These are phyloP conservation scores for Boletus speciosus DNA, from an alignment of 768 basidiomycete genomes.

Conservation along the genomic window DNA sequence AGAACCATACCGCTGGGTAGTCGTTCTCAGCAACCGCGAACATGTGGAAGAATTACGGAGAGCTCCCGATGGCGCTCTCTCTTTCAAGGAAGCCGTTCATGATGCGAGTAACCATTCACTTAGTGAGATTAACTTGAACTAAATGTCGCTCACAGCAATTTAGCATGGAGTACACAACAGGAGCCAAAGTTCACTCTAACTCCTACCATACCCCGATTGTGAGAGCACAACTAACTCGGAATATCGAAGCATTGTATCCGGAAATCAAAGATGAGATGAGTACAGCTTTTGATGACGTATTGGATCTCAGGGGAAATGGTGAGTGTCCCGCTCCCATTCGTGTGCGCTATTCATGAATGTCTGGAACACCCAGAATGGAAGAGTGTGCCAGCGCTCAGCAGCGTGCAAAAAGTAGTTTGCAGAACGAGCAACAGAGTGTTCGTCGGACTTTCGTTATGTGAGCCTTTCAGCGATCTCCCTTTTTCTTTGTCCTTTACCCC, in stretches of 20 bases:
- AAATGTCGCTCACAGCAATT: conserved; percentile 26
- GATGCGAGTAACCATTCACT: conserved; percentile 28
- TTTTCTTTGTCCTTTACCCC: too few relatives aligned
- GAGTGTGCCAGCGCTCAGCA: conserved; percentile 24
- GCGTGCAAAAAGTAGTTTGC: conserved; percentile 6
- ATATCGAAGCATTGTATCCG: conserved; percentile 36
- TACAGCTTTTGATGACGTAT: conserved; percentile 36
- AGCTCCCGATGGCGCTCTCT: too few relatives aligned
- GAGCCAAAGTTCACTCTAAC: conserved; percentile 27
- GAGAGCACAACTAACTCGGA: conserved; percentile 31
- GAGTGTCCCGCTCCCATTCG: not conserved
- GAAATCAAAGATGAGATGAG: conserved; percentile 44
- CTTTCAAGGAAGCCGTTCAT: conserved; percentile 20
- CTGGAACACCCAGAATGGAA: conserved; percentile 39
- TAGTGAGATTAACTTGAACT: not conserved
- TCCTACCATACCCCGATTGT: conserved; percentile 18
- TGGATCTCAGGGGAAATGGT: conserved; percentile 25
- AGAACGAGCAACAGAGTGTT: conserved; percentile 45
- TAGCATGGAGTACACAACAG: conserved; percentile 38
- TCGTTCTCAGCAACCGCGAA: too few relatives aligned
- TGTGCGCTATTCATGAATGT: not conserved
- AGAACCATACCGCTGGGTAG: too few relatives aligned
- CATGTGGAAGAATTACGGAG: too few relatives aligned
- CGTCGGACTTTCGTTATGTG: conserved; percentile 49
- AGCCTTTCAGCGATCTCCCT: conserved; percentile 1